These are phyloP conservation scores for Talinum fruticosum DNA, from an alignment of 148 eudicot species.

Conservation along the genomic window DNA sequence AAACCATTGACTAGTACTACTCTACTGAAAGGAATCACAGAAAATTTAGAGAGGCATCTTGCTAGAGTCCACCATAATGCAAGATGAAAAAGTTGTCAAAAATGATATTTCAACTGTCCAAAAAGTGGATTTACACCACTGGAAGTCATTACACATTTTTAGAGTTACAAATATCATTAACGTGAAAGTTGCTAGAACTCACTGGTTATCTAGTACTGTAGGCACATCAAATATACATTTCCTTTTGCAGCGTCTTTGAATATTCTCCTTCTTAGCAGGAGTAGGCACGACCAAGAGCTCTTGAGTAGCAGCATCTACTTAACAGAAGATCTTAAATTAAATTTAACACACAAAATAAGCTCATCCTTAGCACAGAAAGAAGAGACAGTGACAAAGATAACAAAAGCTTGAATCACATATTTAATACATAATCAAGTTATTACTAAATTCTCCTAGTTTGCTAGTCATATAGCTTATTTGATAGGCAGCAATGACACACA, in stretches of 20 bases:
- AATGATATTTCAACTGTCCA: neutral
- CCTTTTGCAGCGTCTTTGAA: conserved; percentile 47
- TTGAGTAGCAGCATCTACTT: conserved; percentile 43
- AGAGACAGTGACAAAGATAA: neutral
- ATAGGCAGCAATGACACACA: neutral
- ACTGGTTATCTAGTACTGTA: conserved; percentile 52
- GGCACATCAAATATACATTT: conserved; percentile 48
- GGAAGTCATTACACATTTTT: neutral
- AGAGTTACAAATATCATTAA: neutral
- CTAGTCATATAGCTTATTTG: neutral
- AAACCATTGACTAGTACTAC: neutral
- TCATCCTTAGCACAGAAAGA: neutral
- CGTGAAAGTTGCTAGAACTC: conserved; percentile 26
- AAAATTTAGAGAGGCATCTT: too few relatives aligned
- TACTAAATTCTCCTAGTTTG: too few relatives aligned
- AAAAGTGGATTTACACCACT: neutral
- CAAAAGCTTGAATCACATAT: neutral
- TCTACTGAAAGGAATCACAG: neutral
- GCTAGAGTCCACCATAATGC: too few relatives aligned
- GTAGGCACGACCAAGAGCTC: conserved; percentile 50
- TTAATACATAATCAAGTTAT: too few relatives aligned
- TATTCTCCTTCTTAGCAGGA: conserved; percentile 59
- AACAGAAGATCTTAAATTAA: conserved; percentile 8
- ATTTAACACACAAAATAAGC: neutral
- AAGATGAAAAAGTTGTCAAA: too few relatives aligned